Evolutionary conservation across 805 yeast species (phyloP).

Genomic region (Pichia gijzeniarum): DNA sequence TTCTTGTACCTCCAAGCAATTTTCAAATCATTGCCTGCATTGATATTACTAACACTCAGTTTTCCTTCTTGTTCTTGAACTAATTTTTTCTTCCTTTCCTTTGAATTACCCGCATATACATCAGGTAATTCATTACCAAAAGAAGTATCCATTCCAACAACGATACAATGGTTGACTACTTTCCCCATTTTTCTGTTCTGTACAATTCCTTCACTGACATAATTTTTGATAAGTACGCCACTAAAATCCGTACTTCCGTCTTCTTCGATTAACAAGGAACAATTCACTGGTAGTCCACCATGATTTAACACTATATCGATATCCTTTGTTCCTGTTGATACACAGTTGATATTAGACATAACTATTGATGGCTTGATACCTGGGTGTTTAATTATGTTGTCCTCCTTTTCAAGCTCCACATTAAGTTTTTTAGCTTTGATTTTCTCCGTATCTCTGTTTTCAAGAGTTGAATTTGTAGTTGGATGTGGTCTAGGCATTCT

Average conservation of each 20-base stretch:
- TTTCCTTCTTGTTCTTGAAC: constrained; percentile 53
- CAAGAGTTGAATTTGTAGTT: background rate
- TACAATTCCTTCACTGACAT: constrained; percentile 69
- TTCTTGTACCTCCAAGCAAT: constrained; percentile 85
- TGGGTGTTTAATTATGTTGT: constrained; percentile 32
- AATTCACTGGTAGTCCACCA: constrained; percentile 80
- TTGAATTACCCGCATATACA: constrained; percentile 58
- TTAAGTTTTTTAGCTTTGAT: background rate
- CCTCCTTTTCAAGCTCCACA: background rate
- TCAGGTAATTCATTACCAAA: constrained; percentile 79
- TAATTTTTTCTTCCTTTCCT: constrained; percentile 56
- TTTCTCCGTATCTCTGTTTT: background rate
- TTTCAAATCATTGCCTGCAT: constrained; percentile 48
- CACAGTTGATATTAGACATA: constrained; percentile 63
- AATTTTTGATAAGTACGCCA: constrained; percentile 58
- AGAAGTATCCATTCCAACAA: constrained; percentile 47
- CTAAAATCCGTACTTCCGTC: constrained; percentile 84
- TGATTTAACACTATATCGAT: constrained; percentile 71
- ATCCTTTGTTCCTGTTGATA: constrained; percentile 76
- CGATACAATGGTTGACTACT: constrained; percentile 45
- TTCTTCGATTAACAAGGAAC: constrained; percentile 68
- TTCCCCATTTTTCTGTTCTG: constrained; percentile 47
- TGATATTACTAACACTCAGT: constrained; percentile 62
- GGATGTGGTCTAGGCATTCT: background rate
- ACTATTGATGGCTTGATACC: constrained; percentile 68